Evolutionary conservation across 306 rosid species (phyloP).

Genomic region (Canavalia ensiformis): DNA sequence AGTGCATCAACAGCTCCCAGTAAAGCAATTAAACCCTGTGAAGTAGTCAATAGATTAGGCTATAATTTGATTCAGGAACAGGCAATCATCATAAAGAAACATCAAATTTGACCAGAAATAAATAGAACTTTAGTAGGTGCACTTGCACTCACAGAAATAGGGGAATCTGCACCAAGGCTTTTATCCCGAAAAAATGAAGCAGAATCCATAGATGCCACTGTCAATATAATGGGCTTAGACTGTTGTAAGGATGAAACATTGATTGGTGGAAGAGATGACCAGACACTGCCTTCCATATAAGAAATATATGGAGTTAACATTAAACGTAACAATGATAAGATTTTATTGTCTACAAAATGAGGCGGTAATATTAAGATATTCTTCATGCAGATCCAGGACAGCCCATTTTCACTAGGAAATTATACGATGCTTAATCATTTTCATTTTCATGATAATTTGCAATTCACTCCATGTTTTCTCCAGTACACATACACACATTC

Average conservation of each 20-base stretch:
- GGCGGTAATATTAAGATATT: constrained; percentile 27
- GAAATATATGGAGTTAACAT: constrained; percentile 50
- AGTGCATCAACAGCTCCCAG: constrained; percentile 91
- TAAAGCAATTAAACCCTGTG: constrained; percentile 85
- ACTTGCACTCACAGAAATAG: constrained; percentile 79
- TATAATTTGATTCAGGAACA: constrained; percentile 27
- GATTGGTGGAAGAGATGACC: constrained; percentile 94
- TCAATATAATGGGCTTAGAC: constrained; percentile 73
- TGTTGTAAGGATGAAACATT: constrained; percentile 64
- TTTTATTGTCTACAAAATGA: constrained; percentile 9
- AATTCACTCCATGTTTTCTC: constrained; percentile 35
- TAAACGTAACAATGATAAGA: constrained; percentile 14
- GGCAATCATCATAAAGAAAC: constrained; percentile 36
- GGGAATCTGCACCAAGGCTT: constrained; percentile 90
- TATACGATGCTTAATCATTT: constrained; percentile 32
- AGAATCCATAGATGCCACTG: constrained; percentile 89
- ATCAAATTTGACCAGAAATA: constrained; percentile 1
- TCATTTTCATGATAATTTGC: constrained; percentile 32
- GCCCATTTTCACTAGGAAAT: constrained; percentile 32
- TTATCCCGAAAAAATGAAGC: constrained; percentile 96
- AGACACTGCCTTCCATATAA: constrained; percentile 91
- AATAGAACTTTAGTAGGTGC: constrained; percentile 9
- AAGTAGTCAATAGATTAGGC: constrained; percentile 42
- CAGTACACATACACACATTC: constrained; percentile 18
- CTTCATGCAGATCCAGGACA: constrained; percentile 33